Evolutionary conservation across 2,329 filamentous ascomycete genomes (phyloP), one percentile per base, ranked within the genome.

Genomic region (Trichoderma semiorbis): DNA sequence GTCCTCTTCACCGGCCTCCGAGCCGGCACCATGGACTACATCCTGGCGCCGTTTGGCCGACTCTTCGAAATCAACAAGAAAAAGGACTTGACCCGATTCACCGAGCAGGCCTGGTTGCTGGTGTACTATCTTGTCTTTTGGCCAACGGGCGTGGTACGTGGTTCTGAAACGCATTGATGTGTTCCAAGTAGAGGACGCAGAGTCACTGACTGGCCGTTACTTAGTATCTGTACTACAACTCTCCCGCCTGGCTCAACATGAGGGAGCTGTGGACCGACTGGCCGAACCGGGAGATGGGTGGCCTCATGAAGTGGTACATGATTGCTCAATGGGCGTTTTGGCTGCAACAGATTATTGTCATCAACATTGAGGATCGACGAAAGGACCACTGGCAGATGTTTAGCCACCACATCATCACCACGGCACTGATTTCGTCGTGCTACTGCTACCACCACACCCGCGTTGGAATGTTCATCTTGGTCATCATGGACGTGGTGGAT

Each of bases 361-460:
- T 98, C 80, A 92, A 98, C 82, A 94, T 98, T 73, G 96, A 99
- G 82, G 93, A 97, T 83, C 90, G 92, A 75, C 89, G 96, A 78
- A 98, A 98, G 84, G 96, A 99, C 78, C 92, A 98, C 82, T 92
- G 90, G 84, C 95, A 98, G 82, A 98, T 98, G 96, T 90, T 98
- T 76, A 91, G 90, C 21, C 96, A 98, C 81, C 96, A 99, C 83
- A 89, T 98, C 79, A 90, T 98, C 79, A 99, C 96, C 24, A 93
- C 91, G 78, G 85, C 86, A 6, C 89, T 99, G 58, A 90, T 99
- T 74, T 90, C 90, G 71, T 88, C 90, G 36, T 95, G 92, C 75
- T 98, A 98, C 80, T 89, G 90, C 75, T 97, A 97, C 80, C 91
- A 95, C 78, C 91, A 94, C 79, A 97, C 92, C 71, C 92, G 93